Base-by-base conservation (phyloP, 164 flowering plant genomes). In the Vitis rupestris region DNA sequence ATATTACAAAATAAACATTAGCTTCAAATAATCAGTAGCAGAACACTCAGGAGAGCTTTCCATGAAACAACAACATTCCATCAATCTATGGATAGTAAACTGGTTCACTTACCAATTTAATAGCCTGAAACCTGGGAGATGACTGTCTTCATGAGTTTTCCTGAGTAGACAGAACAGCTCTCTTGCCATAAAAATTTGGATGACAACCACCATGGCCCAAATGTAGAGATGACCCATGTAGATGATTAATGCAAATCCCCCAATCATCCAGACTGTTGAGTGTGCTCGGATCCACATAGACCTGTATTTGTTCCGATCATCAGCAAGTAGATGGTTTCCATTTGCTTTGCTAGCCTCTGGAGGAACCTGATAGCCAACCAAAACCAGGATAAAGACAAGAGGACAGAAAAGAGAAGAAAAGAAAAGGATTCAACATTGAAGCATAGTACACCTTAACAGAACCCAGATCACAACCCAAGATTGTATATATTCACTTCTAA, bases 171-270 rank as follows among this genome's bases (percentile, higher is more conserved):
- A 85, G 84, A 95, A 95, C 57, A 95, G 80, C 83, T 95, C 99
- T 69, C 69, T 88, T 49, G 88, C 94, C 99, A 95, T 95, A 78
- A 84, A 87, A 49, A 95, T 89, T 81, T 93, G 99, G 74, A 96
- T 86, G 47, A 93, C 87, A 37, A 95, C 95, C 31, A 96, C 87
- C 98, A 91, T 91, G 63, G 95, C 97, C 83, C 92, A 91, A 16
- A 93, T 96, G 74, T 87, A 93, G 70, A 93, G 97, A 85, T 96
- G 98, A 19, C 99, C 99, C 92, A 93, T 76, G 79, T 93, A 95
- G 70, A 95, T 84, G 56, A 83, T 79, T 3, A 89, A 81, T 19
- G 74, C 90, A 82, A 95, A 91, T 10, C 94, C 93, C 57, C 88
- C 94, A 78, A 95, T 90, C 99, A 95, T 95, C 99, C 96, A 90